Conservation (phyloP, 1,139 yeast genomes). For the Yarrowia galli region DNA sequence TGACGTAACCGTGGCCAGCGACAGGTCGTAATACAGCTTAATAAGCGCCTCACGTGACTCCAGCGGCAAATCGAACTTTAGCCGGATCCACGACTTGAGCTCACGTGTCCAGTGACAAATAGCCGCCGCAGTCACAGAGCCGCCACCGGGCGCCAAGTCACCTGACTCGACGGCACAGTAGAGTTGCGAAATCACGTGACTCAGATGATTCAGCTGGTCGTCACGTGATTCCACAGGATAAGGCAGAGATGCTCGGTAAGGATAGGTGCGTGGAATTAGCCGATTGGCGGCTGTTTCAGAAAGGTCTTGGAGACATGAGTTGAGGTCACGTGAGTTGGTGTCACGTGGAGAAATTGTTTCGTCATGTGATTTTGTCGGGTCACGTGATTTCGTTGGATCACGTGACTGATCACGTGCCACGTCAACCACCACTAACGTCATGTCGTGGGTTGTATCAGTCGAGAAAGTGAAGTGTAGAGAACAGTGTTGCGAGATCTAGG, state of each 20-base stretch:
- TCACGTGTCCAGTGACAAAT: conserved; percentile 91
- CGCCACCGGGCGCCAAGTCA: conserved; percentile 76
- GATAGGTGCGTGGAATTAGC: conserved; percentile 57
- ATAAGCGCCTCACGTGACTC: conserved; percentile 67
- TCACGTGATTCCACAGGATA: conserved; percentile 72
- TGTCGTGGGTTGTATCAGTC: too few relatives aligned
- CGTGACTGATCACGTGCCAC: neutral
- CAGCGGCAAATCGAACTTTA: conserved; percentile 85
- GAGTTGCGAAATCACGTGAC: conserved; percentile 79
- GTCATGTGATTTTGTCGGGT: neutral
- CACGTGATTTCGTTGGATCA: too few relatives aligned
- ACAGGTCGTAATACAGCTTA: conserved; percentile 73
- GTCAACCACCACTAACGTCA: neutral
- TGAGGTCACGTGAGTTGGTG: neutral
- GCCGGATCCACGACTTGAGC: conserved; percentile 75
- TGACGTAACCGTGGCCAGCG: conserved; percentile 56
- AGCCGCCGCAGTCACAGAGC: conserved; percentile 75
- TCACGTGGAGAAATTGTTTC: too few relatives aligned
- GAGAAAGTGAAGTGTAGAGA: too few relatives aligned
- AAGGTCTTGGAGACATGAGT: neutral
- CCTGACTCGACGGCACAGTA: conserved; percentile 79
- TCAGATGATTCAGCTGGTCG: conserved; percentile 76
- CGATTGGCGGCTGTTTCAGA: neutral
- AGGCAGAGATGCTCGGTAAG: conserved; percentile 74
- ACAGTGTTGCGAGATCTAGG: too few relatives aligned